A percentile compares a stretch with the other conserved stretches of the same genome.
Evolutionary conservation across 192 early-diverging fungal species (phyloP).

Genomic region (Backusella macrospora): DNA sequence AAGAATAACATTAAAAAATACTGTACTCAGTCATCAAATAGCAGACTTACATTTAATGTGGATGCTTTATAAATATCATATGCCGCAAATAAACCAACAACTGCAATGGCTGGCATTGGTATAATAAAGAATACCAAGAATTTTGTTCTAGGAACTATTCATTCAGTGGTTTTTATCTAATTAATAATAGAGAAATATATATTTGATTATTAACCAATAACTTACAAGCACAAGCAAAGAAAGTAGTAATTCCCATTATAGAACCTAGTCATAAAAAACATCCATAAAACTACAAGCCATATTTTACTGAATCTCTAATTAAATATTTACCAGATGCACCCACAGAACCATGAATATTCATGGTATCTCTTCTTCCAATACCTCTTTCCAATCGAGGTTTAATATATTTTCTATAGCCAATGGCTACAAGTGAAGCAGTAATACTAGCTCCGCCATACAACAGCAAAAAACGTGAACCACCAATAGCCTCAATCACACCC

Average conservation of each 20-base stretch:
- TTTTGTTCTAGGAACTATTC: slow-evolving; percentile 42
- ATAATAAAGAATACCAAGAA: slow-evolving; percentile 55
- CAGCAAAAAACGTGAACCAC: slow-evolving; percentile 45
- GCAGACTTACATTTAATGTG: slow-evolving; percentile 29
- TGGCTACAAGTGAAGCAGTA: slow-evolving; percentile 39
- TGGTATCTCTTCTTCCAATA: not conserved
- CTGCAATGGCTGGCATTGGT: slow-evolving; percentile 53
- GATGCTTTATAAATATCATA: slow-evolving; percentile 53
- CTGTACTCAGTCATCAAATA: not conserved
- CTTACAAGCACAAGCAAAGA: slow-evolving; percentile 50
- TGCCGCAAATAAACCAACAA: slow-evolving; percentile 50
- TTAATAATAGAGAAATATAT: not conserved
- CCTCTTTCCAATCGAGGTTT: slow-evolving; percentile 37
- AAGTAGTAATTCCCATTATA: slow-evolving; percentile 53
- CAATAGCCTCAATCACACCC: slow-evolving; percentile 45
- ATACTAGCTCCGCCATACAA: slow-evolving; percentile 47
- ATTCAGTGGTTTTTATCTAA: not conserved
- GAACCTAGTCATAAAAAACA: slow-evolving; percentile 20
- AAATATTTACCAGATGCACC: slow-evolving; percentile 49
- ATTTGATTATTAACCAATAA: not conserved
- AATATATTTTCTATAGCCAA: slow-evolving; percentile 44
- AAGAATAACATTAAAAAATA: not conserved
- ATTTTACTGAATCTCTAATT: not conserved
- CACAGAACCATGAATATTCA: slow-evolving; percentile 41
- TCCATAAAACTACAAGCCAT: not conserved